Evolutionary conservation across 116 monocot species (phyloP), one percentile per base, ranked within the genome.

Genomic region (Phalaenopsis hybrid): DNA sequence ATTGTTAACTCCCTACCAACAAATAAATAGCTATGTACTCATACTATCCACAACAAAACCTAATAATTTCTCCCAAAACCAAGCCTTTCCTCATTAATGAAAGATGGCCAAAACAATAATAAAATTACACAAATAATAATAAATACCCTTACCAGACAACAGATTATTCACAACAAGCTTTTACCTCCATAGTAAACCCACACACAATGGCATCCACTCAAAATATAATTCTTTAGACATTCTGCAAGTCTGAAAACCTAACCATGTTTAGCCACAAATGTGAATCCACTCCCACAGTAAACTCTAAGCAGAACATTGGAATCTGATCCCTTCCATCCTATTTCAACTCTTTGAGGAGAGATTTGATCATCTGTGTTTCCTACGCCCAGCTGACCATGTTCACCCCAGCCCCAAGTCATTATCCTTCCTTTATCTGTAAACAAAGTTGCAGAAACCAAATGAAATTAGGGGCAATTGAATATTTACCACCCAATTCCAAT

Each of bases 371-470:
- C 31, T 5, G 85, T 83, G 74, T 88, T 51, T 44, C 96, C 96
- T 67, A 94, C 85, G 6, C 92, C 94, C 69, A 96, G 96, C 65
- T 96, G 96, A 20, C 94, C 96, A 79, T 96, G 96, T 68, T 96
- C 96, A 17, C 94, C 96, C 96, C 94, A 96, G 18, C 96, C 96
- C 96, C 96, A 96, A 49, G 92, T 90, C 91, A 96, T 86, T 52
- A 94, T 77, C 23, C 51, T 83, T 80, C 91, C 91, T 68, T 83
- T 79, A 52, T 91, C 96, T 96, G 87, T 23, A 16, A 21, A 21
- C 44, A 2, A 17, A 55, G 4, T 55, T 15, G 55, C 55, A 55
- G 55, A 55, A 55, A 55, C 15, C 17, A 16, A 15, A 4, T 17
- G 55, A 55, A 55, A 55, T 4, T 46, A 0, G 20, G 4, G 21